These are phyloP conservation scores for Juncus inflexus DNA, from an alignment of 176 grass and related monocot genomes.

Conservation along the genomic window DNA sequence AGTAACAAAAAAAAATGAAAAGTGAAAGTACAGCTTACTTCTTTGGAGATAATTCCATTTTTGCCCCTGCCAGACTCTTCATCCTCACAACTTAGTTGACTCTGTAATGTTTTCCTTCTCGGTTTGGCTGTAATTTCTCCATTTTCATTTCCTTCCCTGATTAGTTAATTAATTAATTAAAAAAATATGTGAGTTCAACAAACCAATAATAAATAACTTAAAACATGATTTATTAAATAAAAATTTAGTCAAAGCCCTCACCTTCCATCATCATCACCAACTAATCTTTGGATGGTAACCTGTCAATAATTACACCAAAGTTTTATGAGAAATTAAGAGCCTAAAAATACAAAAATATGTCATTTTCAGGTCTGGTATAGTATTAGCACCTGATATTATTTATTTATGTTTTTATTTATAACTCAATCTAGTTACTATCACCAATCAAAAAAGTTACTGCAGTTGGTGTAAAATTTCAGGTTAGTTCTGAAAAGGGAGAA, in stretches of 20 bases:
- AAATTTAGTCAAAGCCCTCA: conserved; percentile 40
- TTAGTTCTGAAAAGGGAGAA: background rate
- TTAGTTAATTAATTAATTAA: conserved; percentile 30
- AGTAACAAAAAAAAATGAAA: too few relatives aligned
- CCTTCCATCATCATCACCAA: conserved; percentile 65
- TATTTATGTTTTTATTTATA: too few relatives aligned
- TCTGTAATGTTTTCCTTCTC: conserved; percentile 48
- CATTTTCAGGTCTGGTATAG: conserved; percentile 23
- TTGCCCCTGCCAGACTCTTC: conserved; percentile 50
- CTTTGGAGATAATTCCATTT: conserved; percentile 51
- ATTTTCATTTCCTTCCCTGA: conserved; percentile 34
- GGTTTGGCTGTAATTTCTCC: conserved; percentile 30
- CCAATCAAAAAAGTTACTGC: conserved; percentile 1
- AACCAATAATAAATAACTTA: conserved; percentile 17
- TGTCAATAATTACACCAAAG: conserved; percentile 46
- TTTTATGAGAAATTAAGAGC: conserved; percentile 16
- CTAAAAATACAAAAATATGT: conserved; percentile 21
- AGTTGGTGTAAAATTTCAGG: too few relatives aligned
- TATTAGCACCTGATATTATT: background rate
- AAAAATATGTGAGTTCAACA: conserved; percentile 33
- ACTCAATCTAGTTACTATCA: too few relatives aligned
- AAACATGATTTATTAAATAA: conserved; percentile 27
- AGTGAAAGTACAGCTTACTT: conserved; percentile 35
- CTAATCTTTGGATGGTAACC: conserved; percentile 93
- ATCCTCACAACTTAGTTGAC: conserved; percentile 60